Percentiles rank a stretch among this genome's conserved stretches.
Evolutionary conservation across 768 basidiomycete genomes (phyloP).

Genomic region (Dentipellis fragilis): DNA sequence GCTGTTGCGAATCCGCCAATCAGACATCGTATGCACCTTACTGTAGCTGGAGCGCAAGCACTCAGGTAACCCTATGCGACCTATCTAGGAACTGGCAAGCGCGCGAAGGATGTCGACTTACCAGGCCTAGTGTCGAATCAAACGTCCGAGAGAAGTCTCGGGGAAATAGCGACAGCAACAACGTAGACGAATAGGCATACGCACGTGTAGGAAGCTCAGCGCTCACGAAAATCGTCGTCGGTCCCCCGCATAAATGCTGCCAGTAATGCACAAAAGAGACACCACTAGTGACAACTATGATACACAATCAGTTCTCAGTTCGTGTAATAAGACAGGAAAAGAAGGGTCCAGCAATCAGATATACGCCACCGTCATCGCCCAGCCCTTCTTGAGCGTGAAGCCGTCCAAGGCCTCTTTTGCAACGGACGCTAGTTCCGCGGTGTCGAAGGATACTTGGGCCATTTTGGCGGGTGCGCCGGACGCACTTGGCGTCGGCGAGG

Average conservation of each 20-base stretch:
- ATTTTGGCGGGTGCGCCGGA: conserved; percentile 62
- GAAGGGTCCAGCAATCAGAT: conserved; percentile 26
- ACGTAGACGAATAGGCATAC: conserved; percentile 1
- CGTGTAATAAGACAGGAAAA: conserved; percentile 4
- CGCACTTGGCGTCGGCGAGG: conserved; percentile 59
- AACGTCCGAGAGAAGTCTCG: no score
- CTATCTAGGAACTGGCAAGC: no score
- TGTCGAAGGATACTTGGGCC: conserved; percentile 74
- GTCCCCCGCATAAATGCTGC: no score
- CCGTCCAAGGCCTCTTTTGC: conserved; percentile 81
- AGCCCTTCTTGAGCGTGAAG: conserved; percentile 79
- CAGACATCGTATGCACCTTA: no score
- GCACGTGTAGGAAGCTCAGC: no score
- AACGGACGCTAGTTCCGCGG: conserved; percentile 57
- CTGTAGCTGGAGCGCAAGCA: no score
- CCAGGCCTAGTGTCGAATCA: no score
- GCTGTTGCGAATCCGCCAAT: no score
- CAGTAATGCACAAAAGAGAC: no score
- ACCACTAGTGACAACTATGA: neutral
- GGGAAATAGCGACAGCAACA: neutral
- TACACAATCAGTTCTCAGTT: neutral
- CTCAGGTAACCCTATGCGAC: no score
- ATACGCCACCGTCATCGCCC: conserved; percentile 74
- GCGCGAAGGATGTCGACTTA: no score
- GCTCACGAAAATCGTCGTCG: no score